Percentiles rank a stretch among this genome's conserved stretches.
phyloP scores from a whole-genome alignment of 495 filamentous ascomycete species.

The Neurospora sp. region DNA sequence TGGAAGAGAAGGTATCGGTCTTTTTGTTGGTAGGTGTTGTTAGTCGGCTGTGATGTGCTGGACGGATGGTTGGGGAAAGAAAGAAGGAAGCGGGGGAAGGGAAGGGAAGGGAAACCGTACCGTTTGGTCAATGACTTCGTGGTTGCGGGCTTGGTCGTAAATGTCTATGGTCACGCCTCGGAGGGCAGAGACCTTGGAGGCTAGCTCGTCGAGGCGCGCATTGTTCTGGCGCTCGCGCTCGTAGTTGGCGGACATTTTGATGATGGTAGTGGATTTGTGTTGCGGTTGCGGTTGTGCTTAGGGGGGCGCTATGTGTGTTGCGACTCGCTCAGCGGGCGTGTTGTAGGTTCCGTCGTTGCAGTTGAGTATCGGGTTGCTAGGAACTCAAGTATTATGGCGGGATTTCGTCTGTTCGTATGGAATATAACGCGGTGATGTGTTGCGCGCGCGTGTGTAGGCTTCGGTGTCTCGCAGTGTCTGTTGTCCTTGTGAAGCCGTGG shows the following conservation, averaged over 20 bases:
- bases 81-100: too few species aligned
- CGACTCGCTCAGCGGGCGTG: not conserved
- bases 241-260: slow-evolving; percentile 81
- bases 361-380: not conserved
- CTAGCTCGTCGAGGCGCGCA: slow-evolving; percentile 82
- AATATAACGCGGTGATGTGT: not conserved
- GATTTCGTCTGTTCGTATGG: not conserved
- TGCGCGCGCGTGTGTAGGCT: not conserved
- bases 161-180: slow-evolving; percentile 98
- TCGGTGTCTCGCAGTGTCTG: not conserved
- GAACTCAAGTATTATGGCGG: not conserved
- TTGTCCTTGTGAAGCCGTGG: not conserved
- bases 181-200: slow-evolving; percentile 79
- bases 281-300: not conserved
- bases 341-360: not conserved
- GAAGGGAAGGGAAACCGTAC: slow-evolving; percentile 37
- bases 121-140: slow-evolving; percentile 75
- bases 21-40: slow-evolving; percentile 6
- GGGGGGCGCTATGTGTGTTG: not conserved
- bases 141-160: slow-evolving; percentile 84
- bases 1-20: slow-evolving; percentile 50
- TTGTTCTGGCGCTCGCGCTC: slow-evolving; percentile 96
- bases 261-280: not conserved
- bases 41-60: not conserved
- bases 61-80: too few species aligned